Evolutionary conservation across 2,329 filamentous ascomycete species (phyloP).

Genomic region (Aspergillus costaricaensis): DNA sequence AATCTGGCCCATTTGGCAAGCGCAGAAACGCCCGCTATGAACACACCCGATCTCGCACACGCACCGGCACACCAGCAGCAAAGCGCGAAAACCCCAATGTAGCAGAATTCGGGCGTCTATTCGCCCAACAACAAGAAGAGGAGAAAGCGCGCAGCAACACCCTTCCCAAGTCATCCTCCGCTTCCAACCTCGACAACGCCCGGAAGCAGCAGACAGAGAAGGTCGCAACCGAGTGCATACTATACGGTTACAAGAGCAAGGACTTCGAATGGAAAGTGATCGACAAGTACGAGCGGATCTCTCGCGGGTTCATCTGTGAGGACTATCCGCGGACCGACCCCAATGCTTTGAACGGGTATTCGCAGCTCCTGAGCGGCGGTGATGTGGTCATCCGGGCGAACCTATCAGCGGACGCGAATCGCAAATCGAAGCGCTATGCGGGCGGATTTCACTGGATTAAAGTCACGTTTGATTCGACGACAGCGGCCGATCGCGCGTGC

Average conservation of each 20-base stretch:
- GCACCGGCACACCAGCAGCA: slow-evolving; percentile 60
- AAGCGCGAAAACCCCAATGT: slow-evolving; percentile 56
- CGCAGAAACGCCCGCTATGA: slow-evolving; percentile 49
- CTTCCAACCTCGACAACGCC: slow-evolving; percentile 43
- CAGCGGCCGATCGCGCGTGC: slow-evolving; percentile 69
- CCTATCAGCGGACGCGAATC: slow-evolving; percentile 71
- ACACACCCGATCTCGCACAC: slow-evolving; percentile 53
- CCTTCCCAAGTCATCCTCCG: slow-evolving; percentile 43
- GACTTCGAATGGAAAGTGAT: slow-evolving; percentile 77
- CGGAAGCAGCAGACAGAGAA: slow-evolving; percentile 45
- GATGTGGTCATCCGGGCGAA: slow-evolving; percentile 68
- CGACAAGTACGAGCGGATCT: slow-evolving; percentile 82
- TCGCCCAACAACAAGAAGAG: slow-evolving; percentile 48
- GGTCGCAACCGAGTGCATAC: slow-evolving; percentile 74
- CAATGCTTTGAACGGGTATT: slow-evolving; percentile 67
- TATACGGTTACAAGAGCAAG: slow-evolving; percentile 78
- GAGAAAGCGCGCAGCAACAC: slow-evolving; percentile 38
- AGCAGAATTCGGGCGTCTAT: slow-evolving; percentile 49
- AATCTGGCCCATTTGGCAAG: slow-evolving; percentile 64
- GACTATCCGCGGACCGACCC: slow-evolving; percentile 89
- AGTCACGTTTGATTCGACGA: slow-evolving; percentile 73
- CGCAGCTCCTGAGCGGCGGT: slow-evolving; percentile 70
- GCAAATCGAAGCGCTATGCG: slow-evolving; percentile 76
- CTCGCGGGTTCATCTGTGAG: slow-evolving; percentile 78
- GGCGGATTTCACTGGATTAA: slow-evolving; percentile 93